phyloP scores from a whole-genome alignment of 495 filamentous ascomycete species.

The Tuber calosporum region DNA sequence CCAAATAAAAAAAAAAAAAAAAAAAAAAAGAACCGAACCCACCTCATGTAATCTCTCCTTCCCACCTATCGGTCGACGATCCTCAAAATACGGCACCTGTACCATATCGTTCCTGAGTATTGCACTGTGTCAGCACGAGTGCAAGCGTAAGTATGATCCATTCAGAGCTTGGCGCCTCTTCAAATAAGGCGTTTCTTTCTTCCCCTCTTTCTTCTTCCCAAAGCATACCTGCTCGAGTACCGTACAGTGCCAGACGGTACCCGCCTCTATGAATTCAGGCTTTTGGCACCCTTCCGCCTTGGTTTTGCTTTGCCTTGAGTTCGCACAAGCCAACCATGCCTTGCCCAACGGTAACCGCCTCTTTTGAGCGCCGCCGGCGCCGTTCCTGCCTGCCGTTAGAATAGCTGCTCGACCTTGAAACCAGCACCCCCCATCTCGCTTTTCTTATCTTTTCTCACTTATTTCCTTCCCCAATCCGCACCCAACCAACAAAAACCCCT shows the following conservation, averaged over 20 bases:
- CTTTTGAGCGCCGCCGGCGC: background rate
- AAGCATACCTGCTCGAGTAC: too few species aligned
- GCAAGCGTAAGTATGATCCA: background rate
- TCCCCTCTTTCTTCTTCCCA: background rate
- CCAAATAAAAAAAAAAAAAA: background rate
- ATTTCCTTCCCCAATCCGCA: background rate
- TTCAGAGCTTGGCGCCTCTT: background rate
- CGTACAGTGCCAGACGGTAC: background rate
- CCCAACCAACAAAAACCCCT: background rate
- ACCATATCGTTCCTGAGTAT: background rate
- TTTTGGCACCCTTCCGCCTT: background rate
- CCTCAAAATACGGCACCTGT: background rate
- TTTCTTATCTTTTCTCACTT: background rate
- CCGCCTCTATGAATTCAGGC: background rate
- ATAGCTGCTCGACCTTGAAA: background rate
- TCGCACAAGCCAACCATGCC: background rate
- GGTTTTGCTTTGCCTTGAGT: background rate
- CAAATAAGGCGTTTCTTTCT: background rate
- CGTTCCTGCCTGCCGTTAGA: background rate
- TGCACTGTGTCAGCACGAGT: background rate
- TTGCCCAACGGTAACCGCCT: background rate
- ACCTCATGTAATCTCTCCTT: background rate
- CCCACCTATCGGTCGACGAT: background rate
- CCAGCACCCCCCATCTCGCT: constrained; percentile 1
- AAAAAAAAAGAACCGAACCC: background rate